Evolutionary conservation across 148 eudicot species (phyloP).

Genomic region (Limonium bicolor): DNA sequence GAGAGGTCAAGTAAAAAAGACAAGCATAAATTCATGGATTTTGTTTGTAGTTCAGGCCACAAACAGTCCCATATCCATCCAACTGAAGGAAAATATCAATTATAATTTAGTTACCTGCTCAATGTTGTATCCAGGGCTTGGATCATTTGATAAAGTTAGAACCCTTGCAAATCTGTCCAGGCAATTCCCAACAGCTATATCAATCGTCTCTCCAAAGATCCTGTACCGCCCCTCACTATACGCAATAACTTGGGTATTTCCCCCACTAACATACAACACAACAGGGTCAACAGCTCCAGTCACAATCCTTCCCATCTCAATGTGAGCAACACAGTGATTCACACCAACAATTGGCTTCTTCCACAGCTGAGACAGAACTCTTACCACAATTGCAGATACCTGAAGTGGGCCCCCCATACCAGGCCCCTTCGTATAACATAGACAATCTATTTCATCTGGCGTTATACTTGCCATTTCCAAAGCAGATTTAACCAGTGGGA

Average conservation of each 20-base stretch:
- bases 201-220: constrained; percentile 96
- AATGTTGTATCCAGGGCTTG: constrained; percentile 90
- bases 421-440: constrained; percentile 96
- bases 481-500: constrained; percentile 63
- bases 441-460: constrained; percentile 54
- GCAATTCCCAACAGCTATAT: constrained; percentile 96
- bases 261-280: constrained; percentile 90
- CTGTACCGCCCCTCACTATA: constrained; percentile 89
- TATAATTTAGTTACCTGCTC: constrained; percentile 51
- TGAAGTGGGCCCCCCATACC: constrained; percentile 95
- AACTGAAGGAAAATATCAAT: neutral
- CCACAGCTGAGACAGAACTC: constrained; percentile 83
- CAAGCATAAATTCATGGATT: no score
- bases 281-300: constrained; percentile 92
- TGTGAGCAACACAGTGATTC: constrained; percentile 94
- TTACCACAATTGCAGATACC: constrained; percentile 69
- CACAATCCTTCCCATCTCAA: constrained; percentile 93
- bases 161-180: constrained; percentile 92
- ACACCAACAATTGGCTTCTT: constrained; percentile 85
- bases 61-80: no score
- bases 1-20: no score
- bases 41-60: no score
- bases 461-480: constrained; percentile 45
- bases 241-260: constrained; percentile 93
- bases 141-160: constrained; percentile 76